Conservation (phyloP, 2,329 filamentous ascomycete species). For the Colletotrichum plurivorum region DNA sequence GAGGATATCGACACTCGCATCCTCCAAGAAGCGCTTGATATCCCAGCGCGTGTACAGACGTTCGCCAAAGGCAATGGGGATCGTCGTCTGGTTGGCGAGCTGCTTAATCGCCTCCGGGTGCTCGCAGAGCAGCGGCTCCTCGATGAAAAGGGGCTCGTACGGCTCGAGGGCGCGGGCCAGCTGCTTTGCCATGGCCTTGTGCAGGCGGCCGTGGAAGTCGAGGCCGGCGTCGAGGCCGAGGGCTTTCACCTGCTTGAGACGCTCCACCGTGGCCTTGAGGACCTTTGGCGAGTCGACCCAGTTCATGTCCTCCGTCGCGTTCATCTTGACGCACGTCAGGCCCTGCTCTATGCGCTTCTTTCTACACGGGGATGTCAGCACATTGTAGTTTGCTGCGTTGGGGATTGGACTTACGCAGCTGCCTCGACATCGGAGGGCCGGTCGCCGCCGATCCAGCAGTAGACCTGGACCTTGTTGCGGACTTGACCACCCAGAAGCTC, state of each 20-base stretch:
- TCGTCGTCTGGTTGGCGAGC: slow-evolving; percentile 66
- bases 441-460: slow-evolving; percentile 80
- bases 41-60: slow-evolving; percentile 77
- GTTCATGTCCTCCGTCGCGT: slow-evolving; percentile 76
- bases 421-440: slow-evolving; percentile 72
- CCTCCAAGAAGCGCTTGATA: slow-evolving; percentile 73
- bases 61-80: slow-evolving; percentile 76
- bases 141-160: slow-evolving; percentile 75
- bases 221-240: slow-evolving; percentile 76
- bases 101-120: slow-evolving; percentile 71
- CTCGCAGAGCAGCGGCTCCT: slow-evolving; percentile 76
- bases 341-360: slow-evolving; percentile 68
- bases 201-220: slow-evolving; percentile 78
- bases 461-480: slow-evolving; percentile 74
- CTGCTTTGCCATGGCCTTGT: slow-evolving; percentile 80
- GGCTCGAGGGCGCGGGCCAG: slow-evolving; percentile 74
- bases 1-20: slow-evolving; percentile 73
- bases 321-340: slow-evolving; percentile 76
- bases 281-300: slow-evolving; percentile 76
- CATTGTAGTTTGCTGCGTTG: fast-evolving
- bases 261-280: slow-evolving; percentile 70
- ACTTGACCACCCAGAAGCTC: slow-evolving; percentile 78
- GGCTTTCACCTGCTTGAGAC: slow-evolving; percentile 73
- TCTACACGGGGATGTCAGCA: slow-evolving; percentile 46
- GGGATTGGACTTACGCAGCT: slow-evolving; percentile 59